Base-by-base conservation (phyloP, 176 grass and related monocot species). In the Dendrocalamus sinicus region DNA sequence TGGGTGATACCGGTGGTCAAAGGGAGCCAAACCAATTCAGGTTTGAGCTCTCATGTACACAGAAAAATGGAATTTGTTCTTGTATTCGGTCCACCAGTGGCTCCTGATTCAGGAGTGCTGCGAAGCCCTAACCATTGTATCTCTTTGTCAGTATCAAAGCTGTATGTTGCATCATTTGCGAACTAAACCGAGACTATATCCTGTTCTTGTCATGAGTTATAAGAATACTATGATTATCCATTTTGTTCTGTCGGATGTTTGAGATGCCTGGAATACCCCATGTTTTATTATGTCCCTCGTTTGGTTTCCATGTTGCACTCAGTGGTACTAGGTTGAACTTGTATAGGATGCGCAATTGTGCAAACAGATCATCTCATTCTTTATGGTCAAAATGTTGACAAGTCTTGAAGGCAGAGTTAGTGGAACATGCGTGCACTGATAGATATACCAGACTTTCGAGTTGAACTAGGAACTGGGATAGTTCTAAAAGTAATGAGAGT, bases 1-100 rank as follows among this genome's bases (percentile, higher is more conserved):
- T 75, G 75, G 78, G 69, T 72, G 82, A 82, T 86, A 81, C 78
- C 50, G 19, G 84, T 75, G 73, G 62, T 94, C 48, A 15, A 77
- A 9, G 24, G 32, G 75, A 90, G 80, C 51, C 67, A 45, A 62
- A 55, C 61, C 50, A 79, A 48, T 88, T 81, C 24, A 68, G 52
- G 71, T 89, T 73, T 83, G 24, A 67, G 75, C 72, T 82, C 73
- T 76, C 74, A 57, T 91, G 70, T 87, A 85, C 78, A 92, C 52
- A 84, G 59, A 53, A 73, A 69, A 88, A 23, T 14, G 47, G 66
- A 78, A 67, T 61, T 1, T 87, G 55, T 62, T 68, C 15, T 40
- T 84, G 53, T 87, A 84, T 87, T 82, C 9, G 19, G 66, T 80
- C 45, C 3, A 59, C 60, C 53, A 53, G 48, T n/a, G 7, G 75